Percentiles rank a stretch among this genome's conserved stretches.
phyloP scores from a whole-genome alignment of 495 filamentous ascomycete species.

The Daldinia childiae region DNA sequence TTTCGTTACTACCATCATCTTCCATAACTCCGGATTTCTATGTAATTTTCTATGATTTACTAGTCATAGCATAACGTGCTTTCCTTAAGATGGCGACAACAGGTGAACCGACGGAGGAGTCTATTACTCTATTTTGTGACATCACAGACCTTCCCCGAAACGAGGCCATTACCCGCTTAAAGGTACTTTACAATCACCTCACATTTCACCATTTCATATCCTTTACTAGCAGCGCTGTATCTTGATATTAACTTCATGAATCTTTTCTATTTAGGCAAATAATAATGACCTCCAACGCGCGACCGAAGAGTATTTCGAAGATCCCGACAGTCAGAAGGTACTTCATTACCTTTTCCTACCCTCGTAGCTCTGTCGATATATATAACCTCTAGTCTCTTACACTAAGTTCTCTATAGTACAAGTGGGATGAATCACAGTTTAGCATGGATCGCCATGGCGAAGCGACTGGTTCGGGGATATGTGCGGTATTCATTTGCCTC shows the following conservation, averaged over 20 bases:
- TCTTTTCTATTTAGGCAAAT: conserved; percentile 47
- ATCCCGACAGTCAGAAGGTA: conserved; percentile 51
- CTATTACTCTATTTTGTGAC: conserved; percentile 43
- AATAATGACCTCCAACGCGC: conserved; percentile 56
- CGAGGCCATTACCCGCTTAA: conserved; percentile 51
- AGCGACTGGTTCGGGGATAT: conserved; percentile 43
- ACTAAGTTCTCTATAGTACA: conserved; percentile 48
- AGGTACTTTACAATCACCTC: conserved; percentile 42
- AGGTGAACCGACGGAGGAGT: conserved; percentile 43
- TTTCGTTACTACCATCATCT: background rate
- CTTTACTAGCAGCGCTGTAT: background rate
- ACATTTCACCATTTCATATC: background rate
- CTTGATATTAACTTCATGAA: conserved; percentile 5
- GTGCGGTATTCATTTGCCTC: conserved; percentile 33
- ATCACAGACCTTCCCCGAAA: conserved; percentile 45
- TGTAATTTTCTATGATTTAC: background rate
- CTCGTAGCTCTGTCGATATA: background rate
- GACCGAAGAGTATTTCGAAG: conserved; percentile 57
- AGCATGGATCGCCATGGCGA: conserved; percentile 56
- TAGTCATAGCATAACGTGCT: background rate
- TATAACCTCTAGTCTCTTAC: background rate
- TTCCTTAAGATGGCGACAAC: conserved; percentile 45
- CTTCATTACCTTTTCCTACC: background rate
- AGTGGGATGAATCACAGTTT: conserved; percentile 61
- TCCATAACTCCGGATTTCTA: background rate